Evolutionary conservation across 2,329 filamentous ascomycete genomes (phyloP), one percentile per base, ranked within the genome.

Genomic region (Hypoxylon sp.): DNA sequence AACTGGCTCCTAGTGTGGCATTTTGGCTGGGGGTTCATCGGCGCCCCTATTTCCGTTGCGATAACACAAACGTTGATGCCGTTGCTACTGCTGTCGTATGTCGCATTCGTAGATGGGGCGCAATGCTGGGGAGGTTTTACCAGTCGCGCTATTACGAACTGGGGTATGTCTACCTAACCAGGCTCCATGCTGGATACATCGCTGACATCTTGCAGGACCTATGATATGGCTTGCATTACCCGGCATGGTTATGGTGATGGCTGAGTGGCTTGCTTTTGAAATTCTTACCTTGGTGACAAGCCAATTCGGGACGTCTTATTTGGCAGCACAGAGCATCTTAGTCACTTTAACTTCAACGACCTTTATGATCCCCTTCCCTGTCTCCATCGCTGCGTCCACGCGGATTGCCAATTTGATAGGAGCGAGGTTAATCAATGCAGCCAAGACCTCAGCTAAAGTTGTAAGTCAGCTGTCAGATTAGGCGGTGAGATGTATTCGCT

Each of bases 251-350:
- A 98, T 98, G 94, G 91, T 98, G 1, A 90, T 97, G 78, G 94
- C 95, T 4, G 95, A 98, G 78, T 97, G 93, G 81, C 86, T 98
- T 10, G 94, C 94, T 5, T 98, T 98, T 78, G 95, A 98, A 79
- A 89, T 97, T 52, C 84, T 97, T 68, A 97, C 94, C 0, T 84
- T 98, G n/a, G 89, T 90, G 7, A 88, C 93, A 0, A 93, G 91
- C 56, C 93, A 92, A 73, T 90, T 98, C 63, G 92, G 92, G 14
- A 89, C 92, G 1, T 90, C 90, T 17, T 89, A 91, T 67, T 87
- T 98, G 0, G 95, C 95, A 0, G 94, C 96, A 0, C 94, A 99
- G 79, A 94, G 92, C 34, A 90, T 98, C 13, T 83, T 98, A 2
- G 87, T 91, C 21, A 96, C 92, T 0, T 84, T 97, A 49, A 89